Percentiles rank a stretch among this genome's conserved stretches.
Conservation (phyloP, 441 rosid species). For the Corymbia citriodora region DNA sequence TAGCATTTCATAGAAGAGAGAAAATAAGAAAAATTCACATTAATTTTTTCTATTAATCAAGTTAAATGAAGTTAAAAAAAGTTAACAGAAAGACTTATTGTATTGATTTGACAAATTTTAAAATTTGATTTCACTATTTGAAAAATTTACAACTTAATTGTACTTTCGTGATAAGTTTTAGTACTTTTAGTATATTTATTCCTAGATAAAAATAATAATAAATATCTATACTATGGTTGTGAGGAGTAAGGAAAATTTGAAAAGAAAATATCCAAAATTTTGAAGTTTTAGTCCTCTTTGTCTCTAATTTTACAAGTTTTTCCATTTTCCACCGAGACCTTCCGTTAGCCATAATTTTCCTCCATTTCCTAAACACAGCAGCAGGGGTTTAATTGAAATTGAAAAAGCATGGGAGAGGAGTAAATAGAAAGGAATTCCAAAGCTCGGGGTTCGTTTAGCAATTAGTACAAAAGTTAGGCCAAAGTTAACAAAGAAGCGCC, state of each 20-base stretch:
- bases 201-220: not conserved
- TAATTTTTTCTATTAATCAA: too few relatives aligned
- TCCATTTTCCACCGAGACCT: not conserved
- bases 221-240: accelerated
- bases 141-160: too few relatives aligned
- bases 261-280: not conserved
- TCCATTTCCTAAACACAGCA: not conserved
- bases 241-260: not conserved
- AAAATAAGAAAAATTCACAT: too few relatives aligned
- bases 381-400: not conserved
- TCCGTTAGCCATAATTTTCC: not conserved
- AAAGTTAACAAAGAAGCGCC: not conserved
- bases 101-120: too few relatives aligned
- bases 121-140: too few relatives aligned
- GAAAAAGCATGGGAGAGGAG: not conserved
- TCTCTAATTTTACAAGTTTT: not conserved
- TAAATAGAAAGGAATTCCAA: not conserved
- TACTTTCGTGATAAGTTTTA: too few relatives aligned
- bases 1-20: too few relatives aligned
- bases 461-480: not conserved
- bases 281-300: not conserved
- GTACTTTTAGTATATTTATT: too few relatives aligned
- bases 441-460: not conserved
- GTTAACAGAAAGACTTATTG: too few relatives aligned
- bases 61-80: too few relatives aligned